phyloP scores from a whole-genome alignment of 331 rosid genomes.

The Acacia concinna region DNA sequence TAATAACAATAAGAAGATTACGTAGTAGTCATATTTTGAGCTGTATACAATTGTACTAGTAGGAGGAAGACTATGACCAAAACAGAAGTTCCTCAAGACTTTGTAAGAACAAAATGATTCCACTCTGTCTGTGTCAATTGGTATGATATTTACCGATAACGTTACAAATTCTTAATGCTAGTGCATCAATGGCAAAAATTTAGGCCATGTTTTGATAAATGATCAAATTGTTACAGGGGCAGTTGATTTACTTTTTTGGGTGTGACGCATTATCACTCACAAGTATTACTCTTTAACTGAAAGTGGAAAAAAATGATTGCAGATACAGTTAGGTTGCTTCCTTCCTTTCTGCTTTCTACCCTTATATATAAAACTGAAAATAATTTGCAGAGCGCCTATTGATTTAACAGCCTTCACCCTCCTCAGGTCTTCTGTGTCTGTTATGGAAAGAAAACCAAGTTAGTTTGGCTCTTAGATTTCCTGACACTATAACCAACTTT shows the following conservation, averaged over 20 bases:
- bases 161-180: neutral
- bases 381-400: neutral
- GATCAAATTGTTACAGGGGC: neutral
- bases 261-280: neutral
- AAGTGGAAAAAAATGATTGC: constrained; percentile 2
- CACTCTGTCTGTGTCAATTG: neutral
- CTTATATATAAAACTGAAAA: neutral
- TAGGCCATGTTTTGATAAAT: neutral
- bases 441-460: neutral
- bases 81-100: neutral
- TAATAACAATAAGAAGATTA: neutral
- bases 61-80: neutral
- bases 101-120: neutral
- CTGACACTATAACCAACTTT: neutral
- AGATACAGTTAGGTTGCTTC: neutral
- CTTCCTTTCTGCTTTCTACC: constrained; percentile 1
- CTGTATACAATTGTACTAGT: neutral
- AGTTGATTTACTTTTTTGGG: neutral
- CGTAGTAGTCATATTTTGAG: neutral
- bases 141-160: neutral
- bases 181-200: neutral
- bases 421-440: neutral
- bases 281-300: neutral
- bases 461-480: neutral
- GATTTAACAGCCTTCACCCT: neutral